Conservation (phyloP, 805 yeast genomes). For the Danielia oregonensis region DNA sequence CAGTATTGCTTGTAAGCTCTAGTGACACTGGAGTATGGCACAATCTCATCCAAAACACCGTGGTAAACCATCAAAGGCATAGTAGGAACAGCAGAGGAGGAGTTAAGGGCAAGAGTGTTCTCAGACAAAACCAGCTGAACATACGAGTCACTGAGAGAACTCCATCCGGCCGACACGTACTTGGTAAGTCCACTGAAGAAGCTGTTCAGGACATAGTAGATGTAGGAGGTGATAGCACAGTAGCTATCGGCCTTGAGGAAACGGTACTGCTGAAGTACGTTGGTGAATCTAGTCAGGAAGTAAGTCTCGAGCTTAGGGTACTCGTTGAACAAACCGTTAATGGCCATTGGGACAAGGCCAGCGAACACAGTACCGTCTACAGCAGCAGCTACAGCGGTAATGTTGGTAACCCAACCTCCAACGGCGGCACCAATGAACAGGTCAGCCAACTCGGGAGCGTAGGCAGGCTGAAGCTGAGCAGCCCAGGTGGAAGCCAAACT, state of each 20-base stretch:
- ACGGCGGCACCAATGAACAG: slow-evolving; percentile 1
- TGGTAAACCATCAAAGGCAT: slow-evolving; percentile 11
- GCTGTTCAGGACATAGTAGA: neutral
- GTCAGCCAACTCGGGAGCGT: slow-evolving; percentile 1
- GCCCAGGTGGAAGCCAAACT: slow-evolving; percentile 1
- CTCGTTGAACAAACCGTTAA: neutral
- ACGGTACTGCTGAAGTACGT: neutral
- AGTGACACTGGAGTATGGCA: slow-evolving; percentile 6
- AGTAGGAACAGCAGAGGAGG: slow-evolving; percentile 2
- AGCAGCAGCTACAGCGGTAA: neutral
- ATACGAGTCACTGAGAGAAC: neutral
- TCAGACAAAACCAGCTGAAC: neutral
- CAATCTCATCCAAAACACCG: slow-evolving; percentile 9
- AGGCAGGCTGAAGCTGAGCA: neutral
- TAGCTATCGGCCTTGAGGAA: neutral
- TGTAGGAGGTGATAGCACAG: neutral
- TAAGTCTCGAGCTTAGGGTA: neutral
- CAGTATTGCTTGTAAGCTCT: slow-evolving; percentile 12
- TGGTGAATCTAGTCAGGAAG: neutral
- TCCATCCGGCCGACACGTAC: too few species aligned
- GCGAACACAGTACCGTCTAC: neutral
- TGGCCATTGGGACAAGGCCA: neutral
- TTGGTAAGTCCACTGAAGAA: neutral
- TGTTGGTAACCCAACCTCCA: slow-evolving; percentile 1
- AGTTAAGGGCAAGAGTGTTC: neutral